Evolutionary conservation across 192 early-diverging fungal genomes (phyloP), one percentile per base, ranked within the genome.

Genomic region (Backusella sp.): DNA sequence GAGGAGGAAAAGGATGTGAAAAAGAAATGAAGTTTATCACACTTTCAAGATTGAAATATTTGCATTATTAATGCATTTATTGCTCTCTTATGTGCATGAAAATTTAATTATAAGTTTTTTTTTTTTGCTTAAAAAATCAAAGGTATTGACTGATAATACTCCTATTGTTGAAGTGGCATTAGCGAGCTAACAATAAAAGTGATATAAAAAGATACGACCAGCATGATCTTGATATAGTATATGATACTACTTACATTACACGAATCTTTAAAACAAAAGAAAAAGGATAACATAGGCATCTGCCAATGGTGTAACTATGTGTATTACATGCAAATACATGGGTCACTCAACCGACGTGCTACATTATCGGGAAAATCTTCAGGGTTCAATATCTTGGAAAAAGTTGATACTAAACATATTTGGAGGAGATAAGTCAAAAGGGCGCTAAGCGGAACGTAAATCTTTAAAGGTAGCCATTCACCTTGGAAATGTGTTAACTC

Each of bases 281-380:
- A 23, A 21, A 56, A 56, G 21, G 53, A 56, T 11, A 56, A 21
- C 53, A 56, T 56, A 56, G 53, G n/a, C 21, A 9, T 56, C n/a
- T 56, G 53, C 53, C 53, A 23, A 21, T 56, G 21, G 53, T 56
- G 53, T 56, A 21, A 56, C 53, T 56, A 9, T 56, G 53, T 26
- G 53, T 56, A 56, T 56, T 56, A 56, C 53, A 23, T 56, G 53
- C 53, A 56, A 56, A 56, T 23, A 56, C 53, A 56, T 56, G 53
- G 53, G 53, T 56, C 53, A 56, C 53, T 56, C 21, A n/a, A n/a
- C 53, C 53, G 21, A 21, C 53, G 53, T 56, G 21, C 7, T 21
- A 56, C 53, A 56, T 7, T 56, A 56, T 53, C 49, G 49, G 49
- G 17, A 53, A n/a, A 53, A 39, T 39, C n/a, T n/a, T 56, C 53